A percentile compares a stretch with the other conserved stretches of the same genome.
Evolutionary conservation across 169 alveolate species (phyloP).

Genomic region (Plasmodium yoelii): DNA sequence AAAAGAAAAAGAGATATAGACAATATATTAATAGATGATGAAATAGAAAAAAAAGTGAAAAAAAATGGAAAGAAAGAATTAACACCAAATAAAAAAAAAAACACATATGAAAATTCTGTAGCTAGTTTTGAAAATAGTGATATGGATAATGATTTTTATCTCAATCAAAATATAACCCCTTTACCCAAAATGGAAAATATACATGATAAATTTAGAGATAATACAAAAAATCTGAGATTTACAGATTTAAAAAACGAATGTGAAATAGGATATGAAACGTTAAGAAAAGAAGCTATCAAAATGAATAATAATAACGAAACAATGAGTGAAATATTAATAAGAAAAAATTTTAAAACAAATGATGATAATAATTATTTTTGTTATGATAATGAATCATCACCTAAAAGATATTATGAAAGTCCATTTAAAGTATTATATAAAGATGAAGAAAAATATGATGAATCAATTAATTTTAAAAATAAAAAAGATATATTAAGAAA

Average conservation of each 20-base stretch:
- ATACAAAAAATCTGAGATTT: conserved; percentile 32
- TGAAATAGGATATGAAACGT: conserved; percentile 57
- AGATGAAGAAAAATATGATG: conserved; percentile 19
- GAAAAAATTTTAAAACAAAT: conserved; percentile 45
- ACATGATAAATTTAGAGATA: conserved; percentile 22
- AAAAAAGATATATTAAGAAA: conserved; percentile 52
- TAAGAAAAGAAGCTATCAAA: conserved; percentile 58
- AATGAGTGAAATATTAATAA: conserved; percentile 61
- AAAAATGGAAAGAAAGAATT: conserved; percentile 3
- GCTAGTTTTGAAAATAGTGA: neutral
- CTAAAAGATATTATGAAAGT: conserved; percentile 52
- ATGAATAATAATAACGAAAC: conserved; percentile 72
- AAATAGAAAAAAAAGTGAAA: neutral
- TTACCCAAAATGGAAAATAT: conserved; percentile 9
- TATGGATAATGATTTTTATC: conserved; percentile 18
- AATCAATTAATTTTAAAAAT: conserved; percentile 29
- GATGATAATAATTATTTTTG: conserved; percentile 54
- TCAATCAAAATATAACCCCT: conserved; percentile 49
- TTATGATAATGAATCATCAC: conserved; percentile 15
- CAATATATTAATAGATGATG: neutral
- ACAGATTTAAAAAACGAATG: conserved; percentile 60
- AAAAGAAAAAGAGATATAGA: neutral
- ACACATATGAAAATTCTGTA: neutral
- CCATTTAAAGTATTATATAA: conserved; percentile 69
- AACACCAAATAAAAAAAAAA: conserved; percentile 2